These are phyloP conservation scores for Monosporascus sp. DNA, from an alignment of 2,329 filamentous ascomycete genomes.

Conservation along the genomic window DNA sequence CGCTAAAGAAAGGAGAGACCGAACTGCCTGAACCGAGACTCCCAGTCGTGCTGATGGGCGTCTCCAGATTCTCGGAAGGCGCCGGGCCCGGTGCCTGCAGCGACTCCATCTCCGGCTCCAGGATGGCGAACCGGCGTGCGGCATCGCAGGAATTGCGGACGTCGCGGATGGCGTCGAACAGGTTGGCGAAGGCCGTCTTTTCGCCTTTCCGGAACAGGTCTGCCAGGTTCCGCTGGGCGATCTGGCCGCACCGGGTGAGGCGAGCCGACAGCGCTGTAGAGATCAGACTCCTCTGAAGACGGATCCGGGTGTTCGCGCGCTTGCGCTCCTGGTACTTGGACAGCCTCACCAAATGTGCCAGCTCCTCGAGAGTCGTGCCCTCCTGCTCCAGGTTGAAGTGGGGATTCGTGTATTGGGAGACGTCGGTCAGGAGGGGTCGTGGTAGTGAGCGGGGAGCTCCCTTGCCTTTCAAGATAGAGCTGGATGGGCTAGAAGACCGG, in stretches of 20 bases:
- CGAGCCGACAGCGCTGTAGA: conserved; percentile 71
- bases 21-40: conserved; percentile 24
- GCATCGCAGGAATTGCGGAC: conserved; percentile 73
- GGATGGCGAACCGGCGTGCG: conserved; percentile 62
- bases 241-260: conserved; percentile 67
- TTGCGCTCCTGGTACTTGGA: conserved; percentile 80
- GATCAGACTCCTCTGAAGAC: conserved; percentile 68
- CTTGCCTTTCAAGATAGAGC: conserved; percentile 31
- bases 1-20: conserved; percentile 57
- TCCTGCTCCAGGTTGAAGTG: conserved; percentile 56
- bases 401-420: conserved; percentile 61
- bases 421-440: conserved; percentile 57
- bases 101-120: conserved; percentile 67
- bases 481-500: conserved; percentile 28
- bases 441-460: conserved; percentile 39
- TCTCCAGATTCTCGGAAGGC: conserved; percentile 47
- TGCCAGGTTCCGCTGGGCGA: conserved; percentile 69
- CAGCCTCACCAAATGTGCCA: conserved; percentile 71
- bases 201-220: conserved; percentile 75
- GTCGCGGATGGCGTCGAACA: conserved; percentile 76
- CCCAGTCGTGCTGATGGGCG: conserved; percentile 38
- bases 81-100: conserved; percentile 46
- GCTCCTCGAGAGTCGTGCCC: conserved; percentile 67
- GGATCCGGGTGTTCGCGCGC: conserved; percentile 65
- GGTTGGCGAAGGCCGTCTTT: conserved; percentile 67